These are phyloP conservation scores for Fallopia convolvulus DNA, from an alignment of 148 eudicot species.

Conservation along the genomic window DNA sequence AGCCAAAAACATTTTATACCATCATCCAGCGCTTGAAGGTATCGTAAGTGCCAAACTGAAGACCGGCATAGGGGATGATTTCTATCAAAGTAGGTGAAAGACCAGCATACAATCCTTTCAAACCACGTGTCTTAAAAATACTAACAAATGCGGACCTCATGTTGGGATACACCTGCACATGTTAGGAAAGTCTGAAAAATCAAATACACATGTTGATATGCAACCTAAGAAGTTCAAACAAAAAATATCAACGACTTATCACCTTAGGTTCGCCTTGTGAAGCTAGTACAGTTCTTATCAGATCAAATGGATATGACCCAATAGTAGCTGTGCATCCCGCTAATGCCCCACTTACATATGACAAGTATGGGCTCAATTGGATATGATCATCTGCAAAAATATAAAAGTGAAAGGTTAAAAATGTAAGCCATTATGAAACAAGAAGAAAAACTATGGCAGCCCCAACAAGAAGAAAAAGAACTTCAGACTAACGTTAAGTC, in stretches of 20 bases:
- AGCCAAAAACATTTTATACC: constrained; percentile 31
- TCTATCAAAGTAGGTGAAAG: constrained; percentile 79
- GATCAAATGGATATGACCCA: constrained; percentile 97
- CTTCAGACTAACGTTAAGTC: not conserved
- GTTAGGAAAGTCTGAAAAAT: not conserved
- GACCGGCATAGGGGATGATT: constrained; percentile 93
- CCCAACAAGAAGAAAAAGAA: not conserved
- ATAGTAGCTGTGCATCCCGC: constrained; percentile 97
- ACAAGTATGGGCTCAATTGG: constrained; percentile 80
- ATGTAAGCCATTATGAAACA: not conserved
- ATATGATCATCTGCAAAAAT: constrained; percentile 72
- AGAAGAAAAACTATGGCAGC: not conserved
- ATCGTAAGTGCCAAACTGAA: constrained; percentile 97
- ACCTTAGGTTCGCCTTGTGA: constrained; percentile 99
- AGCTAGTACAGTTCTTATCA: constrained; percentile 86
- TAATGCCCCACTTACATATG: constrained; percentile 81
- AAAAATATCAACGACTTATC: constrained; percentile 5
- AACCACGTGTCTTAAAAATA: constrained; percentile 54
- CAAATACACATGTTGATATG: not conserved
- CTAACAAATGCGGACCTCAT: constrained; percentile 84
- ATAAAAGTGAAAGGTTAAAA: not conserved
- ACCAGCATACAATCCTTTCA: constrained; percentile 83
- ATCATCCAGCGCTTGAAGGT: constrained; percentile 93
- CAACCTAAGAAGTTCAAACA: not conserved
- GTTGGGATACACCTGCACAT: constrained; percentile 76